Evolutionary conservation across 345 rosid species (phyloP), one percentile per base, ranked within the genome.

Genomic region (Dovyalis caffra): DNA sequence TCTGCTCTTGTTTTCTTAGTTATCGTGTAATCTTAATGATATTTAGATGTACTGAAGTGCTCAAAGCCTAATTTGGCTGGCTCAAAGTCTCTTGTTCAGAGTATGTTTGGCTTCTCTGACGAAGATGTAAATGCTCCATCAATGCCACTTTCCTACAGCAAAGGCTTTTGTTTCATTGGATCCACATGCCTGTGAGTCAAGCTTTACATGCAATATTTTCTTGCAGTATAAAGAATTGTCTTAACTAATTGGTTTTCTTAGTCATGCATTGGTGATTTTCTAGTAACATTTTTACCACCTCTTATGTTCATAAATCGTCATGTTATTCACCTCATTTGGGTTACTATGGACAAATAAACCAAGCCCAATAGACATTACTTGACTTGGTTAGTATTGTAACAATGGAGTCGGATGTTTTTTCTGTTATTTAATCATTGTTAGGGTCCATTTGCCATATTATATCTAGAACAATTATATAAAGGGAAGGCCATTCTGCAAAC

Each of bases 151-250:
- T 73, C 71, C 78, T 81, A 83, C 70, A 69, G 85, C 74, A 78
- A 64, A 64, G 84, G 65, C 29, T 82, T 71, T 76, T 81, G 84
- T 76, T 81, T 75, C 33, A 37, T 23, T 72, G 87, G 84, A 80
- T 88, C 97, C 70, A 40, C 87, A 74, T 92, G 97, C 86, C 79
- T 87, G 98, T 94, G 85, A 92, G 98, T 84, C 78, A 61, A 45
- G 64, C 66, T 57, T 63, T 51, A 23, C 26, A 32, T 65, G 32
- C 10, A 61, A 45, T 32, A 47, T 20, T 35, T 29, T 63, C n/a
- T 53, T 35, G 43, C 4, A 45, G 14, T 32, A 26, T 32, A 26
- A 15, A 26, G 11, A 73, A 10, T 51, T 57, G 69, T 49, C 12
- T 69, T 21, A 9, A 31, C 53, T 49, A 26, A 23, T 28, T 61